Evolutionary conservation across 129 eudicot genomes (phyloP).

Genomic region (Erigeron canadensis): DNA sequence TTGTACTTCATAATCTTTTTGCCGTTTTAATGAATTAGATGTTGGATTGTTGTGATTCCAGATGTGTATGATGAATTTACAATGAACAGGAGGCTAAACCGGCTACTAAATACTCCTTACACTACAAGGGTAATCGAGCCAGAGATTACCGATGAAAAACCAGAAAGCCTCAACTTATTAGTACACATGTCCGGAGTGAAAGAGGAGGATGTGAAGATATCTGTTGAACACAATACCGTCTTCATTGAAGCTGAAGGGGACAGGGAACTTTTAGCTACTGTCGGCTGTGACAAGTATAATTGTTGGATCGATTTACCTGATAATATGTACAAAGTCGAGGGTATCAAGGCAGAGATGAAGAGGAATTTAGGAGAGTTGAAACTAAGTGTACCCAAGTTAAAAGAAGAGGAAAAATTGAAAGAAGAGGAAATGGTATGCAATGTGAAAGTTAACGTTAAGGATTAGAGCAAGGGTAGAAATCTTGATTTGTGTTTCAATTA

Average conservation of each 20-base stretch:
- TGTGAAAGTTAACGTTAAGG: neutral
- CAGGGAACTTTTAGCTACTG: neutral
- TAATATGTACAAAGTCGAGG: neutral
- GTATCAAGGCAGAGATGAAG: neutral
- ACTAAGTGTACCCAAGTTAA: neutral
- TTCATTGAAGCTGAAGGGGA: neutral
- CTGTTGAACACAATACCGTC: neutral
- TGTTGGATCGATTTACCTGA: neutral
- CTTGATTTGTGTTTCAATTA: neutral
- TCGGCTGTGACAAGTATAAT: neutral
- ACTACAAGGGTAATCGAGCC: neutral
- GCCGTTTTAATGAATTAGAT: too few relatives aligned
- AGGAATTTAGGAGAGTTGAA: conserved; percentile 1
- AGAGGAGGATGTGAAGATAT: conserved; percentile 3
- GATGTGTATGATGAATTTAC: neutral
- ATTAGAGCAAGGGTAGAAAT: neutral
- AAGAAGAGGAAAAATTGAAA: neutral
- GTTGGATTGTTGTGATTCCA: neutral
- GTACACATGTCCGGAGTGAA: neutral
- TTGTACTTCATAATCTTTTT: too few relatives aligned
- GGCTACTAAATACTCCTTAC: neutral
- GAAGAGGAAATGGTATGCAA: neutral
- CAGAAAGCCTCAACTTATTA: conserved; percentile 2
- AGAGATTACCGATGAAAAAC: neutral
- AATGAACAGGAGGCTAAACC: neutral